Evolutionary conservation across 768 basidiomycete genomes (phyloP).

Genomic region (Podaxis carcinomalis): DNA sequence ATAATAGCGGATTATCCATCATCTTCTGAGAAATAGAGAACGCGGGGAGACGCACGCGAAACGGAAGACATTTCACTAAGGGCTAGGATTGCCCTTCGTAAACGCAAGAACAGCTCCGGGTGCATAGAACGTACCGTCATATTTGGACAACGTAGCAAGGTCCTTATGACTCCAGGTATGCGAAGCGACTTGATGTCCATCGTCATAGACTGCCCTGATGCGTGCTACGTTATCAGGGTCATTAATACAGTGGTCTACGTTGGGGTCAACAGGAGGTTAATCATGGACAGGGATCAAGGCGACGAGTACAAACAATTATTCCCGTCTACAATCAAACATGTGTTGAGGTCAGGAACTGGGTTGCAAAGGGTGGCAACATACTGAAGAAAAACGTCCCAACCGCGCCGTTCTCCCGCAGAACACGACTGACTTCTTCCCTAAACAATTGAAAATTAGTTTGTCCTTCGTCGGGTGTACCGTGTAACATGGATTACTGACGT

Average conservation of each 20-base stretch:
- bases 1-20: background rate
- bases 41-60: background rate
- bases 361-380: slow-evolving; percentile 1
- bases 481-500: slow-evolving; percentile 20
- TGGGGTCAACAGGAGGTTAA: background rate
- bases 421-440: slow-evolving; percentile 30
- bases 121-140: slow-evolving; percentile 11
- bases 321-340: background rate
- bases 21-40: background rate
- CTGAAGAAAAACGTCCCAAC: slow-evolving; percentile 32
- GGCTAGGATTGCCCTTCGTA: background rate
- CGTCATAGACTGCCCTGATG: slow-evolving; percentile 18
- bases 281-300: background rate
- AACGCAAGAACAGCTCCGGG: background rate
- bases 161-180: slow-evolving; percentile 28
- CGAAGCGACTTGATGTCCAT: slow-evolving; percentile 25
- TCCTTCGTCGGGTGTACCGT: background rate
- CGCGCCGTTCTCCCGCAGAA: slow-evolving; percentile 27
- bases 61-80: slow-evolving; percentile 7
- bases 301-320: slow-evolving; percentile 5
- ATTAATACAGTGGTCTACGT: slow-evolving; percentile 25
- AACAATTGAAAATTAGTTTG: background rate
- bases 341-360: background rate
- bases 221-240: slow-evolving; percentile 7
- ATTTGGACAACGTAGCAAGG: slow-evolving; percentile 15